Evolutionary conservation across 106 monocot genomes (phyloP).

Genomic region (Dioscorea alata): DNA sequence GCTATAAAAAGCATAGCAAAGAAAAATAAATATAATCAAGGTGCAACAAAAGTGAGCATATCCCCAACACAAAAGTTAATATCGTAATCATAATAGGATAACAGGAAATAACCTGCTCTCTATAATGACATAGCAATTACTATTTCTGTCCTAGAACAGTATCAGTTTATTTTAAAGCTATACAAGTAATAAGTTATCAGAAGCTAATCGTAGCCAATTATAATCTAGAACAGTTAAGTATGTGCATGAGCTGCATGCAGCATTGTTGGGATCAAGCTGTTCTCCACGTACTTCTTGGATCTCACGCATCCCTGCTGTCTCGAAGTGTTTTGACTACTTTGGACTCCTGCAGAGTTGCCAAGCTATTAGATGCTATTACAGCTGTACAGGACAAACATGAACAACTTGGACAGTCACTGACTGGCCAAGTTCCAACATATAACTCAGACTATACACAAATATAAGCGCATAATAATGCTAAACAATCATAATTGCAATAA

Average conservation of each 20-base stretch:
- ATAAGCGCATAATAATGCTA: too few relatives aligned
- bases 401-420: background rate
- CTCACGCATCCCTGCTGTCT: conserved; percentile 96
- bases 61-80: too few relatives aligned
- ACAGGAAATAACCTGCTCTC: too few relatives aligned
- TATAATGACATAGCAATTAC: too few relatives aligned
- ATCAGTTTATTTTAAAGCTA: too few relatives aligned
- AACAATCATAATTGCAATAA: background rate
- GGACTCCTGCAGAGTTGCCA: conserved; percentile 60
- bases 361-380: background rate
- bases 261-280: conserved; percentile 94
- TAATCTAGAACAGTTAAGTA: background rate
- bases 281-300: conserved; percentile 90
- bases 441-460: too few relatives aligned
- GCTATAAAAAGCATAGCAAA: background rate
- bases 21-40: too few relatives aligned
- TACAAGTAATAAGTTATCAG: too few relatives aligned
- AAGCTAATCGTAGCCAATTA: too few relatives aligned
- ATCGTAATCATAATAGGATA: too few relatives aligned
- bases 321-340: conserved; percentile 96
- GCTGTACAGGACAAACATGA: background rate
- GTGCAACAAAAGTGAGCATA: too few relatives aligned
- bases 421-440: background rate
- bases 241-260: conserved; percentile 14
- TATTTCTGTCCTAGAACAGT: too few relatives aligned